Evolutionary conservation across 805 yeast genomes (phyloP).

Genomic region (Wickerhamiella spandovensis): DNA sequence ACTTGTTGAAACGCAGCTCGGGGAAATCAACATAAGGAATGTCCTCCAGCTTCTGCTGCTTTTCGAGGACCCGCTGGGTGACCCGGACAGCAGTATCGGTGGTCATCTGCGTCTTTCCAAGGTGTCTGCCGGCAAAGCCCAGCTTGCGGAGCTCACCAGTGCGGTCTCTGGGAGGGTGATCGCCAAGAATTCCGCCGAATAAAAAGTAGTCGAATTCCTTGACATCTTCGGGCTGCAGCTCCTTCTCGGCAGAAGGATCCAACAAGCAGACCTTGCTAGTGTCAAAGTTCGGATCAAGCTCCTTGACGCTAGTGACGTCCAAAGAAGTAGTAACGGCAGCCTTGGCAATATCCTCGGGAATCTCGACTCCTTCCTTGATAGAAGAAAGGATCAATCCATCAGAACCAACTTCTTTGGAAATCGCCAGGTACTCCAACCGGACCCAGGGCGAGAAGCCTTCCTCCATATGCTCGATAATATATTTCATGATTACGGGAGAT

Average conservation of each 20-base stretch:
- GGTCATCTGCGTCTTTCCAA: constrained; percentile 88
- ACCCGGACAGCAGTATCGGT: constrained; percentile 95
- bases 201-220: constrained; percentile 69
- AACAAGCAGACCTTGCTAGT: constrained; percentile 57
- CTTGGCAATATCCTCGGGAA: constrained; percentile 44
- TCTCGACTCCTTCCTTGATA: constrained; percentile 52
- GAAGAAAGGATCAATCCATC: constrained; percentile 68
- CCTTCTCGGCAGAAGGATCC: constrained; percentile 75
- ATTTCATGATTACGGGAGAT: constrained; percentile 33
- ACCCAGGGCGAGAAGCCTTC: constrained; percentile 97
- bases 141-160: constrained; percentile 81
- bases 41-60: constrained; percentile 44
- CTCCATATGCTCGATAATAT: constrained; percentile 95
- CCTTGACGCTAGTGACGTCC: constrained; percentile 39
- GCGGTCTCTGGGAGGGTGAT: constrained; percentile 76
- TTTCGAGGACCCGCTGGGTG: constrained; percentile 64
- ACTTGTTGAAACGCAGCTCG: constrained; percentile 72
- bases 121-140: constrained; percentile 75
- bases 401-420: constrained; percentile 68
- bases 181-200: constrained; percentile 93
- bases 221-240: constrained; percentile 58
- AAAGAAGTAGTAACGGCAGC: constrained; percentile 63
- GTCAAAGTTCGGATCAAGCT: constrained; percentile 25
- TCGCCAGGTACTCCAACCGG: constrained; percentile 68
- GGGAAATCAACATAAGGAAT: constrained; percentile 87